A percentile compares a stretch with the other conserved stretches of the same genome.
These are phyloP conservation scores for Zymoseptoria crescenta DNA, from an alignment of 2,329 filamentous ascomycete species.

Conservation along the genomic window DNA sequence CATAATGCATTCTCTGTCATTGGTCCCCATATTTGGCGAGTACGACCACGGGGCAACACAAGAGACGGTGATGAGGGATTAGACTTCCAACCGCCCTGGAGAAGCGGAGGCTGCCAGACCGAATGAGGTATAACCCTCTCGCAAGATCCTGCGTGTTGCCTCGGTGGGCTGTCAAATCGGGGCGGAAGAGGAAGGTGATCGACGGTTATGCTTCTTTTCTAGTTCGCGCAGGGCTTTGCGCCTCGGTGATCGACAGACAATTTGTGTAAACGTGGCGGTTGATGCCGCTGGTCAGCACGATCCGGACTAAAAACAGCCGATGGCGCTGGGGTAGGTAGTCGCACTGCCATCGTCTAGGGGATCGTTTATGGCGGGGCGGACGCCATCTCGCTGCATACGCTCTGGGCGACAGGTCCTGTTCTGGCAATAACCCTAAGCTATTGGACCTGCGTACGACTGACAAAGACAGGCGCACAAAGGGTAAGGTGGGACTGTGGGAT, in stretches of 20 bases:
- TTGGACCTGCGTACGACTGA: background rate
- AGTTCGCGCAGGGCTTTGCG: background rate
- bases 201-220: conserved; percentile 8
- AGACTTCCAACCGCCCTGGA: background rate
- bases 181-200: conserved; percentile 4
- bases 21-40: background rate
- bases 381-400: background rate
- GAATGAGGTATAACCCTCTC: background rate
- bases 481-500: background rate
- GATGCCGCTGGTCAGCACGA: too few species aligned
- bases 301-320: background rate
- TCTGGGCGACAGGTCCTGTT: background rate
- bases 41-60: background rate
- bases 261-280: background rate
- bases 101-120: background rate
- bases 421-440: too few species aligned
- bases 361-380: background rate
- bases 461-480: background rate
- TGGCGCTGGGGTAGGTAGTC: background rate
- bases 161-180: background rate
- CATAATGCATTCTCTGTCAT: background rate
- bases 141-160: background rate
- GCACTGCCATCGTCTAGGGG: background rate
- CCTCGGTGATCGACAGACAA: conserved; percentile 5
- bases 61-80: background rate